phyloP scores from a whole-genome alignment of 2,329 filamentous ascomycete species.

The Ophiostoma sp. region DNA sequence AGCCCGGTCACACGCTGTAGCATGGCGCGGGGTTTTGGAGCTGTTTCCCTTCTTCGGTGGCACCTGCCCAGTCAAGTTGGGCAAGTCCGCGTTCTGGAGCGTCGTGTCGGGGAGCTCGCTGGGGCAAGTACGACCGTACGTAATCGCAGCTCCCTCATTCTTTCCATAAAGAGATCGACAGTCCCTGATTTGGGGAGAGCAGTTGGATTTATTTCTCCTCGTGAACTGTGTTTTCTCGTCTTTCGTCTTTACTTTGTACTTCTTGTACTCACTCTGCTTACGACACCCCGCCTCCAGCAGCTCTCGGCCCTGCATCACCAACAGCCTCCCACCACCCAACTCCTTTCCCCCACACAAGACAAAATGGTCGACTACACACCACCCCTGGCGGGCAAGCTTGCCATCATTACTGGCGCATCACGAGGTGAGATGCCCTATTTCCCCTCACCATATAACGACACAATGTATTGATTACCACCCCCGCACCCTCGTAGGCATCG shows the following conservation, averaged over 20 bases:
- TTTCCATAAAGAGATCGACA: background rate
- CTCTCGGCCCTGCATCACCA: background rate
- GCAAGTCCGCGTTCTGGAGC: background rate
- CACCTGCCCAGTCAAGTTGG: slow-evolving; percentile 1
- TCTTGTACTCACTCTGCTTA: background rate
- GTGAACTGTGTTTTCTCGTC: background rate
- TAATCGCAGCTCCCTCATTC: background rate
- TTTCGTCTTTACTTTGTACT: background rate
- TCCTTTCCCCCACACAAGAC: background rate
- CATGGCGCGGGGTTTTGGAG: slow-evolving; percentile 3
- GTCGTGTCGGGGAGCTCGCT: slow-evolving; percentile 6
- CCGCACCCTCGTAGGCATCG: slow-evolving; percentile 62
- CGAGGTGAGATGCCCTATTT: slow-evolving; percentile 55
- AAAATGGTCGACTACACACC: slow-evolving; percentile 31
- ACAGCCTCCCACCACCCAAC: background rate
- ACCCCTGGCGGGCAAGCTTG: slow-evolving; percentile 71
- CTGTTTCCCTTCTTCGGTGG: background rate
- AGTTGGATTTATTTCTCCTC: too few relatives aligned
- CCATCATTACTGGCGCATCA: slow-evolving; percentile 76
- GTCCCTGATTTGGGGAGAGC: too few relatives aligned
- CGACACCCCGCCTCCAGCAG: background rate
- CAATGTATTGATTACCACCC: background rate
- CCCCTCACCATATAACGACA: too few relatives aligned
- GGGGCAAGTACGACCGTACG: background rate
- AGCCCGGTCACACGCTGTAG: background rate